A percentile compares a stretch with the other conserved stretches of the same genome.
Conservation (phyloP, 1,139 yeast species). For the Sugiyamaella xylanicola region DNA sequence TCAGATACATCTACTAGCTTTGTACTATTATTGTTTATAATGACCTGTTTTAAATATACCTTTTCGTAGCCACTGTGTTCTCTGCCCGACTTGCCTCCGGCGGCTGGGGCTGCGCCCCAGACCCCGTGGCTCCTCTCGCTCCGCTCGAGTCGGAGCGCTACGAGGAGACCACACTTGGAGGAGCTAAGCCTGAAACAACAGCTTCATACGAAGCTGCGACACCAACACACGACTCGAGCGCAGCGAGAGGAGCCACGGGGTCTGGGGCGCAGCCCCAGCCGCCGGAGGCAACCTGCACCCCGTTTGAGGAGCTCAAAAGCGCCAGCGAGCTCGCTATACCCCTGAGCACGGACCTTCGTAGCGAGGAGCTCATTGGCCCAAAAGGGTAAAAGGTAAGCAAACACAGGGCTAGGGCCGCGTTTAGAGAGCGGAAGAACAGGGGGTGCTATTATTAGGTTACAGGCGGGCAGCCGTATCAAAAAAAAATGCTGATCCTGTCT, state of each 20-base stretch:
- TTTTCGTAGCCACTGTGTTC: not conserved
- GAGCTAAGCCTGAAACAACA: too few species aligned
- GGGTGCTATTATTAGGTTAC: conserved; percentile 10
- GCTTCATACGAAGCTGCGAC: too few species aligned
- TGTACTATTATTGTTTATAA: not conserved
- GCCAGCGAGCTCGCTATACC: too few species aligned
- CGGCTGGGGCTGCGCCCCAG: conserved; percentile 4
- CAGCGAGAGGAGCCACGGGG: not conserved
- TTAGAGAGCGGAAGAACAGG: not conserved
- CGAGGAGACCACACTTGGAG: not conserved
- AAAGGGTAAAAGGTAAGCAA: not conserved
- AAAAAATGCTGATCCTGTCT: conserved; percentile 3
- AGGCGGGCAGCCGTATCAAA: conserved; percentile 4
- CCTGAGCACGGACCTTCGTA: not conserved
- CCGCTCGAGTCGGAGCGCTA: conserved; percentile 1
- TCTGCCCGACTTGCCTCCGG: not conserved
- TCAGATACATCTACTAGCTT: conserved; percentile 49
- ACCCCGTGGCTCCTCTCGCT: not conserved
- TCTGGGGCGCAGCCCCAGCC: conserved; percentile 4
- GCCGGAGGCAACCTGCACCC: not conserved
- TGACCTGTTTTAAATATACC: not conserved
- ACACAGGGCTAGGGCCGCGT: conserved; percentile 6
- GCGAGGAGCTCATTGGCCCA: not conserved
- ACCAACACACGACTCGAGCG: not conserved
- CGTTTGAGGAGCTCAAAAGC: not conserved